Base-by-base conservation (phyloP, 1,284 basidiomycete genomes). In the Cryptococcus sp. region DNA sequence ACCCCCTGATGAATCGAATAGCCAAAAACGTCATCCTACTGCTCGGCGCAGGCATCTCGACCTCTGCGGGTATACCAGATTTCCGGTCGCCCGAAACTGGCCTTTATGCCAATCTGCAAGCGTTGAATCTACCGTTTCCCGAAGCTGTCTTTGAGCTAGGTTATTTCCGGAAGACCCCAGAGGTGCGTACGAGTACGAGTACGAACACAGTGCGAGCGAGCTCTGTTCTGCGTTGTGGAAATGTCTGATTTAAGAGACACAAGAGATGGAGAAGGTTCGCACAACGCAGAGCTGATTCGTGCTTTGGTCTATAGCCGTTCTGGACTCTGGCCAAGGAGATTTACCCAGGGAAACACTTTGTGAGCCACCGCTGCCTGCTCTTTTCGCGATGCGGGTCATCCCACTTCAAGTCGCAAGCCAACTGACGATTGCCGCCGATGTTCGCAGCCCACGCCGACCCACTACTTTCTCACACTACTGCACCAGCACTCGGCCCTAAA, bases 291-390 rank as follows among this genome's bases (percentile, higher is more conserved):
- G 20, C 22, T 48, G 47, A 48, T 23, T n/a, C 5, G 27, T 20
- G 47, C 44, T 10, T 11, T 45, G 19, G 25, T 48, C 47, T 86
- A 11, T 52, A 74, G 70, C 76, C 74, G 86, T 91, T 93, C 74
- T 93, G 92, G 75, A 88, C 87, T 0, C 85, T 94, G 42, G 91
- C 91, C 0, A 87, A 90, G 61, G 95, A 97, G 69, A 84, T 99
- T 3, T 94, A 93, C 70, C 94, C 79, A 3, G 76, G 76, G 3
- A 77, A 75, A 62, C 72, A 74, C 64, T 65, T 65, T 48, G 75
- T 77, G 52, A 51, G 72, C 62, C 11, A 71, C 62, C 11, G 5
- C 38, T 17, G 4, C 45, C 31, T 25, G 10, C 42, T 20, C 17
- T 27, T 19, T 19, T n/a, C 7, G n/a, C 16, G 23, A 38, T 44